Conservation (phyloP, 2,329 filamentous ascomycete species). For the Colletotrichum sublineola region DNA sequence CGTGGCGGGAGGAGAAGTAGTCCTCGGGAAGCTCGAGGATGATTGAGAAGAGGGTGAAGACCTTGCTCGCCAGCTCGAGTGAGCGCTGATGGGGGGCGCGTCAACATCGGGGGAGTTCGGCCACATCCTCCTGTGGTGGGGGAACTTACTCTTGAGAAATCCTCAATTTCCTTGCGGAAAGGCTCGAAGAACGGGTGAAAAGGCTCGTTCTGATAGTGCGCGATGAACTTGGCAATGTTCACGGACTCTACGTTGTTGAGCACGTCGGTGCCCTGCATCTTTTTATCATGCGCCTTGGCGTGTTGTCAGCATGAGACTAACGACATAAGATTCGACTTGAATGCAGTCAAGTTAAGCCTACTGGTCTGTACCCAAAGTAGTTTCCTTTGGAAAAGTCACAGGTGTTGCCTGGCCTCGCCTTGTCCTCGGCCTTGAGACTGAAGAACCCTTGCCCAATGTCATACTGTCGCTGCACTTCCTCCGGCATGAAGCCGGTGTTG, state of each 20-base stretch:
- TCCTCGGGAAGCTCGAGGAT: constrained; percentile 68
- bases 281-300: constrained; percentile 51
- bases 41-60: constrained; percentile 54
- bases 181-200: constrained; percentile 55
- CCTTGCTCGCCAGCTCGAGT: constrained; percentile 48
- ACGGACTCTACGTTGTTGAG: constrained; percentile 66
- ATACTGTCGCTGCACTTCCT: constrained; percentile 66
- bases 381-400: constrained; percentile 59
- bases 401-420: constrained; percentile 61
- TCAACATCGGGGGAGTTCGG: constrained; percentile 1
- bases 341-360: background rate
- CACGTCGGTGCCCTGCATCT: constrained; percentile 46
- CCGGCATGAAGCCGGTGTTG: constrained; percentile 65
- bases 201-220: constrained; percentile 52
- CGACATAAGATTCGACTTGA: background rate
- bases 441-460: constrained; percentile 68
- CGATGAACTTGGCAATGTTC: constrained; percentile 66
- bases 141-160: constrained; percentile 58
- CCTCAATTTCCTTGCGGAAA: constrained; percentile 62
- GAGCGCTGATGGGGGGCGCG: constrained; percentile 41
- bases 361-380: constrained; percentile 62
- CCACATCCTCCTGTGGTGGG: background rate
- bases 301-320: background rate
- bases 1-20: constrained; percentile 64
- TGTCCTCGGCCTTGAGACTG: constrained; percentile 60